phyloP scores from a whole-genome alignment of 1,139 yeast species.

The Kodamaea anthophila region DNA sequence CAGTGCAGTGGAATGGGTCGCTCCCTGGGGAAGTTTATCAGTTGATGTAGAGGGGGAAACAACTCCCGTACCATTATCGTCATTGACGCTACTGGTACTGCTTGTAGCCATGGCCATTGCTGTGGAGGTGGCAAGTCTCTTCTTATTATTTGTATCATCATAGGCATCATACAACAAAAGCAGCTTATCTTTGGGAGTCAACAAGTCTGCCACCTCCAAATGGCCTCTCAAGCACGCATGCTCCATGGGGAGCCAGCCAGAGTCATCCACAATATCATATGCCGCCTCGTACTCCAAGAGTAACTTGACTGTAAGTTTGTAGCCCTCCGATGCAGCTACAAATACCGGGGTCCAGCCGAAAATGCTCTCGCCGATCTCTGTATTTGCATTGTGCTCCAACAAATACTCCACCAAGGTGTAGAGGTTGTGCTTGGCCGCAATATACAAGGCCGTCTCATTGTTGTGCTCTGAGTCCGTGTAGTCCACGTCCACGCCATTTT shows the following conservation, averaged over 20 bases:
- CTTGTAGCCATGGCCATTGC: conserved; percentile 2
- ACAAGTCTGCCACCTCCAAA: conserved; percentile 56
- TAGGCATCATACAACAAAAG: conserved; percentile 36
- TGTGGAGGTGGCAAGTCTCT: conserved; percentile 16
- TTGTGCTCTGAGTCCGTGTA: conserved; percentile 53
- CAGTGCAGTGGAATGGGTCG: not conserved
- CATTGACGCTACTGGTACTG: conserved; percentile 1
- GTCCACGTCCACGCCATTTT: conserved; percentile 56
- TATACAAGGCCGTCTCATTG: conserved; percentile 76
- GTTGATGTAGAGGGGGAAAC: conserved; percentile 20
- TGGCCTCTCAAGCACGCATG: conserved; percentile 93
- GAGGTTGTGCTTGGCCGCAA: conserved; percentile 65
- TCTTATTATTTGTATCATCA: conserved; percentile 33
- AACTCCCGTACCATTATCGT: too few species aligned
- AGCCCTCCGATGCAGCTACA: conserved; percentile 87
- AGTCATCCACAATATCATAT: conserved; percentile 59
- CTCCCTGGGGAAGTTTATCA: conserved; percentile 30
- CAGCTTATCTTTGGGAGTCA: conserved; percentile 40
- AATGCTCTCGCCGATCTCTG: conserved; percentile 69
- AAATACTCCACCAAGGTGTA: conserved; percentile 50
- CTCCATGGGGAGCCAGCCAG: conserved; percentile 97
- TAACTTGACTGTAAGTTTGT: conserved; percentile 46
- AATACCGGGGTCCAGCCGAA: conserved; percentile 97
- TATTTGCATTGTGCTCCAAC: conserved; percentile 55
- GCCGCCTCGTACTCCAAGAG: conserved; percentile 52